These are phyloP conservation scores for Ceratocystis variospora DNA, from an alignment of 2,329 filamentous ascomycete species.

Conservation along the genomic window DNA sequence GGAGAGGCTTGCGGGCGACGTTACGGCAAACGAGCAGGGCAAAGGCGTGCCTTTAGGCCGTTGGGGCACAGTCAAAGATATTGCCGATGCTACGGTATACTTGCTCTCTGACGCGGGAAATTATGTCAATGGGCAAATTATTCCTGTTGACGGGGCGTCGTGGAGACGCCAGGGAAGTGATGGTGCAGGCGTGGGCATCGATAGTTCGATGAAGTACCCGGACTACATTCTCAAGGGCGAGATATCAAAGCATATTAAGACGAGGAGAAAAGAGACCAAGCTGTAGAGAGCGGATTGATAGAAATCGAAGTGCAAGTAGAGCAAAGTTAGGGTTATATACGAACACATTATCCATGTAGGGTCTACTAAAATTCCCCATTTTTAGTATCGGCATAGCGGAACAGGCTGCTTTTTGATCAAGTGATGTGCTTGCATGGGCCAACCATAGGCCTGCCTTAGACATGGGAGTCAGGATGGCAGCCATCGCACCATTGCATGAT, in stretches of 20 bases:
- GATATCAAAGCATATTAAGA: constrained; percentile 27
- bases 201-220: constrained; percentile 38
- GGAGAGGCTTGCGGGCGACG: constrained; percentile 41
- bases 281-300: constrained; percentile 21
- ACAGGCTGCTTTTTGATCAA: constrained; percentile 1
- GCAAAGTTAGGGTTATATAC: neutral
- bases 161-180: constrained; percentile 38
- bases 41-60: constrained; percentile 55
- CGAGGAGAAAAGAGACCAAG: constrained; percentile 30
- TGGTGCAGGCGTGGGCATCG: constrained; percentile 34
- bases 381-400: neutral
- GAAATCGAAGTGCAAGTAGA: neutral
- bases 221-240: constrained; percentile 32
- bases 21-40: neutral
- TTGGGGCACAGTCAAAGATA: constrained; percentile 68
- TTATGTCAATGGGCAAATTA: constrained; percentile 68
- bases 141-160: constrained; percentile 57
- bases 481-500: constrained; percentile 2
- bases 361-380: neutral
- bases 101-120: constrained; percentile 75
- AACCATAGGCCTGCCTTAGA: neutral
- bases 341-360: neutral
- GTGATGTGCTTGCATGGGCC: constrained; percentile 3
- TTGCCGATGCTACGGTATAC: constrained; percentile 83
- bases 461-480: neutral